These are phyloP conservation scores for Skeletonema potamos DNA, from an alignment of 108 stramenopile species.

Conservation along the genomic window DNA sequence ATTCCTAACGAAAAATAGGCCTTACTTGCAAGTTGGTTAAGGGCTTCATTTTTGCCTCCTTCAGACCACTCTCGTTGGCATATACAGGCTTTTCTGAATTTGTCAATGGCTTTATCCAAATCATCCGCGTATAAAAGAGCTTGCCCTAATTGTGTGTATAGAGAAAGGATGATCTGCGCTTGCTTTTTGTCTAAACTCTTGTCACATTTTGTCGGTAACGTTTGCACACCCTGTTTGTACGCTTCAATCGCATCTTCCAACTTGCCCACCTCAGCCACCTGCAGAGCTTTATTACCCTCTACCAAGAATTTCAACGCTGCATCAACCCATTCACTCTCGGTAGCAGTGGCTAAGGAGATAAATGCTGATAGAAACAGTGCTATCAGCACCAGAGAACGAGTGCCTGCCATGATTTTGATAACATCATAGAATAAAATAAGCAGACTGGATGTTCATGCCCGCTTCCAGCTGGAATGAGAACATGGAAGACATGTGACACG, in stretches of 20 bases:
- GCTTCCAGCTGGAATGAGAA: no score
- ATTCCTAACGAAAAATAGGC: constrained; percentile 67
- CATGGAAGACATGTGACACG: no score
- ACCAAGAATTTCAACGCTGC: neutral
- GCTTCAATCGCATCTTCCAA: neutral
- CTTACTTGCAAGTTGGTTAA: constrained; percentile 32
- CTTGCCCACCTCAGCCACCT: neutral
- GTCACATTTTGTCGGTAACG: neutral
- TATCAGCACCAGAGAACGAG: no score
- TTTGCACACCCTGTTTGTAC: neutral
- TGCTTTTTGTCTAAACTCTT: neutral
- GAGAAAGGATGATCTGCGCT: neutral
- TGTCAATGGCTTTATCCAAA: neutral
- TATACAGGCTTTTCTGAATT: neutral
- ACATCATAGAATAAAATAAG: no score
- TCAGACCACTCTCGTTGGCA: neutral
- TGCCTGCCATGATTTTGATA: no score
- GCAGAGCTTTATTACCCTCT: neutral
- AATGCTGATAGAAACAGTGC: no score
- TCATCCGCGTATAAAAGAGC: neutral
- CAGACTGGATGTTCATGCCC: no score
- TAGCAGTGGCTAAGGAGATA: neutral
- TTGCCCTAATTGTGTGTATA: neutral
- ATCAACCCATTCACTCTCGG: neutral
- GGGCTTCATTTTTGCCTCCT: neutral